Conservation (phyloP, 2,329 filamentous ascomycete species). For the Aspergillus aculeatinus region DNA sequence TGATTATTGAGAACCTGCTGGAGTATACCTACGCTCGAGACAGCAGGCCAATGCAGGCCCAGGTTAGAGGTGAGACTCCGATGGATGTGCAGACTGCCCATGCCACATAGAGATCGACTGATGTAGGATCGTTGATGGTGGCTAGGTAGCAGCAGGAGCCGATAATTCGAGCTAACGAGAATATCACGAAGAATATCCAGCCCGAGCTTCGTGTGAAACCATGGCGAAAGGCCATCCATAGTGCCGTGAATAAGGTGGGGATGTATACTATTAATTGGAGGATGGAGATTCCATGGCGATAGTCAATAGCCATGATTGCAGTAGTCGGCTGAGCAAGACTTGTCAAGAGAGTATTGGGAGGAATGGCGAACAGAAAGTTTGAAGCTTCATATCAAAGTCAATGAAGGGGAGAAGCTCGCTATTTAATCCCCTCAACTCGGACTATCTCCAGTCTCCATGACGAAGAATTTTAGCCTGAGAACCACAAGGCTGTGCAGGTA, state of each 20-base stretch:
- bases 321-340: background rate
- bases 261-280: conserved; percentile 38
- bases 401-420: background rate
- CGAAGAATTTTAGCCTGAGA: background rate
- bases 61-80: conserved; percentile 51
- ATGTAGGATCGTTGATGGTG: conserved; percentile 45
- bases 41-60: conserved; percentile 49
- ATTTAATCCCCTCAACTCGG: background rate
- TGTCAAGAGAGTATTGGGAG: background rate
- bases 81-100: conserved; percentile 48
- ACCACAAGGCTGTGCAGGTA: background rate
- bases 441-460: background rate
- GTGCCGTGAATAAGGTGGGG: conserved; percentile 32
- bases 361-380: background rate
- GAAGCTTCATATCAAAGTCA: background rate
- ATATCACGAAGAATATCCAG: conserved; percentile 56
- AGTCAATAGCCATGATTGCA: conserved; percentile 26
- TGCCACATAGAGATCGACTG: conserved; percentile 38
- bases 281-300: conserved; percentile 34
- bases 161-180: conserved; percentile 53
- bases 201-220: conserved; percentile 47
- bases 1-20: background rate
- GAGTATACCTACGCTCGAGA: conserved; percentile 30
- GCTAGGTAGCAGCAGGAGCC: conserved; percentile 53
- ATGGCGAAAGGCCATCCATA: conserved; percentile 36